Percentiles rank a stretch among this genome's conserved stretches.
These are phyloP conservation scores for Aeschynomene evenia DNA, from an alignment of 306 rosid species.

Conservation along the genomic window DNA sequence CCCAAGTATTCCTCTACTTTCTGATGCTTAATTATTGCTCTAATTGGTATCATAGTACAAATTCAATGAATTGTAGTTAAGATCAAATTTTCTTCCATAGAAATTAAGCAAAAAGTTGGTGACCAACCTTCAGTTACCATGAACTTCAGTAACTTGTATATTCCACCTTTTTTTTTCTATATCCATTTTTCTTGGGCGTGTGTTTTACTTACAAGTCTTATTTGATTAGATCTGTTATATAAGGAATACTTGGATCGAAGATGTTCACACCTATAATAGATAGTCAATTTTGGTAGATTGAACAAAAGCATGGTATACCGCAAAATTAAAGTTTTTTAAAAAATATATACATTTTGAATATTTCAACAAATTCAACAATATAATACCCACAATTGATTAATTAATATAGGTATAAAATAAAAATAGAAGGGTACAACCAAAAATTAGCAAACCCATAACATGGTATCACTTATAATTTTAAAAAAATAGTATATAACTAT, in stretches of 20 bases:
- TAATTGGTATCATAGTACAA: constrained; percentile 10
- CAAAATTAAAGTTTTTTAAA: not conserved
- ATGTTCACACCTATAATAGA: not conserved
- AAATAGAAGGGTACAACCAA: not conserved
- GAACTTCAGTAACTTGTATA: not conserved
- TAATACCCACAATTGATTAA: not conserved
- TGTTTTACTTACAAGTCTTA: not conserved
- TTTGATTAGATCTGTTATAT: not conserved
- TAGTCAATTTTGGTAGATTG: not conserved
- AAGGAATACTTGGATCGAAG: not conserved
- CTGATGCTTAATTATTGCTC: constrained; percentile 2
- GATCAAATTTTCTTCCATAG: constrained; percentile 1
- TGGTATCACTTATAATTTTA: not conserved
- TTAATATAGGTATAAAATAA: not conserved
- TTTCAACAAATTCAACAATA: not conserved
- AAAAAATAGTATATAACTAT: too few relatives aligned
- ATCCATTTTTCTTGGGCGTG: not conserved
- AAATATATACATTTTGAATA: not conserved
- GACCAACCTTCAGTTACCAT: constrained; percentile 28
- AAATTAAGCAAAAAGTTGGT: constrained; percentile 35
- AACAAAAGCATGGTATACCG: not conserved
- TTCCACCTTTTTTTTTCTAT: not conserved
- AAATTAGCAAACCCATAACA: not conserved
- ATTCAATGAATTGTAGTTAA: constrained; percentile 19
- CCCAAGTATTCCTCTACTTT: constrained; percentile 30